phyloP scores from a whole-genome alignment of 1,139 yeast genomes.

The Debaryomycetaceae sp. region DNA sequence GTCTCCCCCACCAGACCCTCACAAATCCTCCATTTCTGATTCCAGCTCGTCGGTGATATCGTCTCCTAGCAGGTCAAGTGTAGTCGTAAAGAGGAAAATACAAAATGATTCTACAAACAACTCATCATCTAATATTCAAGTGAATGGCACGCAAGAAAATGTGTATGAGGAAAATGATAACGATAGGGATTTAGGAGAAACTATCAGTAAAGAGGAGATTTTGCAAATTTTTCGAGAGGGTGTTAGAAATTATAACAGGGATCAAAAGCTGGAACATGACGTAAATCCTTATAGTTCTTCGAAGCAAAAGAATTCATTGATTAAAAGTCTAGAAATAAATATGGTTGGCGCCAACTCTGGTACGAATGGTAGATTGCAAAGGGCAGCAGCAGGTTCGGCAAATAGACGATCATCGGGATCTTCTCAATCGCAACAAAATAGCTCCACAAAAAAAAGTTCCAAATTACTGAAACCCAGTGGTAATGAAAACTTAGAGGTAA shows the following conservation, averaged over 20 bases:
- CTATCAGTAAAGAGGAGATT: slow-evolving; percentile 23
- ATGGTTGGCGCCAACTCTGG: slow-evolving; percentile 14
- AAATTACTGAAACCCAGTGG: too few species aligned
- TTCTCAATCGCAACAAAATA: neutral
- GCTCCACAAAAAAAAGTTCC: neutral
- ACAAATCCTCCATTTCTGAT: slow-evolving; percentile 1
- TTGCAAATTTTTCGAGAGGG: slow-evolving; percentile 23
- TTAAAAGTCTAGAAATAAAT: slow-evolving; percentile 19
- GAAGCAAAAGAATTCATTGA: slow-evolving; percentile 7
- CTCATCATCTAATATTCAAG: neutral
- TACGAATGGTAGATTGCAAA: slow-evolving; percentile 3
- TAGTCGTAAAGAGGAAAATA: neutral
- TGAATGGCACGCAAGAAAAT: neutral
- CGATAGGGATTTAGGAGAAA: slow-evolving; percentile 5
- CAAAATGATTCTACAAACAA: neutral
- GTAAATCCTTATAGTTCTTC: neutral
- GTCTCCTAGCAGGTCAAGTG: neutral
- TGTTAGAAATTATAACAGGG: slow-evolving; percentile 13
- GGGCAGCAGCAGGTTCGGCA: slow-evolving; percentile 11
- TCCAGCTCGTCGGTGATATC: neutral
- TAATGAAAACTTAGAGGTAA: too few species aligned
- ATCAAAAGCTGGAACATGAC: slow-evolving; percentile 6
- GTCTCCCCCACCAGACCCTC: neutral
- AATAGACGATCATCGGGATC: neutral
- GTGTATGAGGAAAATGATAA: neutral